Conservation (phyloP, 169 alveolate species). For the Toxoplasma gondii region DNA sequence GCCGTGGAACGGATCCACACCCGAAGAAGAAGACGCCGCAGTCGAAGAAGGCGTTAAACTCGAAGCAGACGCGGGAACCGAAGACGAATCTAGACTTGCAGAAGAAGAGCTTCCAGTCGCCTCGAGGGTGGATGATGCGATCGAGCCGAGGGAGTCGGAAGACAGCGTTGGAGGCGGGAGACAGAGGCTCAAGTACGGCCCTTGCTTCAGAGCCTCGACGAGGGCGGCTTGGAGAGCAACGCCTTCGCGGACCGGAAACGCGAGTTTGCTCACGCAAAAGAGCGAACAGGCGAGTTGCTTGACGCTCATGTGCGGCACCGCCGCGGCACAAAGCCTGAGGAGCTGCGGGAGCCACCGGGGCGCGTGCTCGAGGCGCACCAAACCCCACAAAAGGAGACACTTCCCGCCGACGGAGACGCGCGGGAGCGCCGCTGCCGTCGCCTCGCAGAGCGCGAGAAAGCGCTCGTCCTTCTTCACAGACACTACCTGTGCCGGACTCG, state of each 20-base stretch:
- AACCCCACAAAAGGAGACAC: conserved; percentile 59
- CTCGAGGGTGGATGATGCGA: no score
- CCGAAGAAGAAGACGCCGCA: neutral
- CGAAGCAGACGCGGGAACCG: no score
- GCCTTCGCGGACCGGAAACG: conserved; percentile 49
- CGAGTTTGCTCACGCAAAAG: conserved; percentile 34
- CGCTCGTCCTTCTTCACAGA: conserved; percentile 33
- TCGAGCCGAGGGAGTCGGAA: neutral
- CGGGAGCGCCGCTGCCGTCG: conserved; percentile 42
- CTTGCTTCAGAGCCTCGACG: conserved; percentile 30
- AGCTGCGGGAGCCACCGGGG: conserved; percentile 68
- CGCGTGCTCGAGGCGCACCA: conserved; percentile 30
- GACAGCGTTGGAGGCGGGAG: neutral
- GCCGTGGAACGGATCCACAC: neutral
- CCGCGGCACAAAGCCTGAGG: conserved; percentile 38
- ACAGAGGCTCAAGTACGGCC: neutral
- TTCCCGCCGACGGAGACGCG: conserved; percentile 44
- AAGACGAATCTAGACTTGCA: no score
- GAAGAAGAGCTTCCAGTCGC: no score
- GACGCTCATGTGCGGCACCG: conserved; percentile 28
- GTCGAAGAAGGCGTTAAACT: neutral
- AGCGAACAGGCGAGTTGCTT: conserved; percentile 57
- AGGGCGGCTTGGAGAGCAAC: conserved; percentile 47
- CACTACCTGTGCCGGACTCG: neutral
- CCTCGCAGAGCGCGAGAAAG: conserved; percentile 43